Evolutionary conservation across 1,284 basidiomycete species (phyloP).

Genomic region (Cystobasidium sp.): DNA sequence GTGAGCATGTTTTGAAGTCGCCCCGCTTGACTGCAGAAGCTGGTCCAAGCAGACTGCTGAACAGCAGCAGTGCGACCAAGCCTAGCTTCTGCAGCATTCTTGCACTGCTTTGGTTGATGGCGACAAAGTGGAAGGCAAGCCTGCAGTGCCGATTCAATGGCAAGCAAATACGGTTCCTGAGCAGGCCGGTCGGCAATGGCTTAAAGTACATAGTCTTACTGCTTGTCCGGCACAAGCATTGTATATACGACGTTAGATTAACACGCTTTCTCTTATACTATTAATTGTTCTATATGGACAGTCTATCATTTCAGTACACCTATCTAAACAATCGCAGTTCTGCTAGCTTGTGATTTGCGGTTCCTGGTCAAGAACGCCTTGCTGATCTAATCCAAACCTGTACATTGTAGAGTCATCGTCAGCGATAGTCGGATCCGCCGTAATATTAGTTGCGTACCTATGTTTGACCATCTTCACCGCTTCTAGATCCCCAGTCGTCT

Average conservation of each 20-base stretch:
- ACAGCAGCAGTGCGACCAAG: constrained; percentile 24
- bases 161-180: too few species aligned
- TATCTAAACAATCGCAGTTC: too few species aligned
- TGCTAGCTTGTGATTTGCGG: constrained; percentile 26
- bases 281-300: too few species aligned
- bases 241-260: too few species aligned
- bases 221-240: too few species aligned
- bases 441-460: constrained; percentile 44
- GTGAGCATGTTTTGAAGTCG: constrained; percentile 89
- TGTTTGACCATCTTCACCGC: constrained; percentile 55
- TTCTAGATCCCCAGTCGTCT: constrained; percentile 57
- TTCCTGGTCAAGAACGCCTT: constrained; percentile 22
- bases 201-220: too few species aligned
- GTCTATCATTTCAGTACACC: too few species aligned
- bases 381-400: constrained; percentile 44
- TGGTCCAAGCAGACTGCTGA: constrained; percentile 17
- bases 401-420: not conserved
- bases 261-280: too few species aligned
- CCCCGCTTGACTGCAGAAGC: constrained; percentile 60
- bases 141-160: not conserved
- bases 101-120: not conserved
- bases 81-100: constrained; percentile 13
- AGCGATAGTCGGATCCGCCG: not conserved
- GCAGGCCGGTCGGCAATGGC: too few species aligned
- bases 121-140: not conserved